Base-by-base conservation (phyloP, 495 filamentous ascomycete genomes). In the Daldinia childiae region DNA sequence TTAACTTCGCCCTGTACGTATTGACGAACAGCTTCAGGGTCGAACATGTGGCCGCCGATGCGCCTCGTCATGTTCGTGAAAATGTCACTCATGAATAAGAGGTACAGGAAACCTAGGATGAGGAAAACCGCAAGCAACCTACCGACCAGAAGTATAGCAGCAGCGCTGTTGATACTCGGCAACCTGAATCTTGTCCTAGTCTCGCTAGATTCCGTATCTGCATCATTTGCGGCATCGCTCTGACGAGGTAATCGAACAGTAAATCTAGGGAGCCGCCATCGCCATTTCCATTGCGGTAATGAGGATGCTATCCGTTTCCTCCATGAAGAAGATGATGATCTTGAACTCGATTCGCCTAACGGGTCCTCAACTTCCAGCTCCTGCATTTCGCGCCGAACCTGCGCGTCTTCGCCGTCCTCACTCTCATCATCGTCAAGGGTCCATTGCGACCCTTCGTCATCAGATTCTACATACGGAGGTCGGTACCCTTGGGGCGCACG, bases 321-420 rank as follows among this genome's bases (percentile, higher is more conserved):
- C 84, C 83, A 86, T 21, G 80, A 67, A 1, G 79, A 80, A 24
- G 79, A 78, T 12, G 74, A 74, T 17, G 83, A 79, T 30, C 77
- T 67, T 9, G 65, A 74, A 38, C 69, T 76, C 71, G 68, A 83
- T 57, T 64, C 79, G 58, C 77, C 82, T 59, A 84, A 86, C 4
- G 90, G 89, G 74, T 97, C 95, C 68, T 93, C 83, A 6, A 97
- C 87, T 74, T 97, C 95, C 87, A 99, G 88, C 84, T 97, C 91
- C 71, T 93, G 88, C 80, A 98, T 90, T 81, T 94, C 92, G 71
- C 89, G 85, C 65, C 91, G 88, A 56, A 97, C 82, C 59, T 91
- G 92, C 56, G 78, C 79, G 55, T 84, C 81, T 68, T 83, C 80
- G 55, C 74, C 76, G 43, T 78, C 78, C 54, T 78, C 76, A 62